phyloP scores from a whole-genome alignment of 139 green algal species.

The Marvania coccoides region DNA sequence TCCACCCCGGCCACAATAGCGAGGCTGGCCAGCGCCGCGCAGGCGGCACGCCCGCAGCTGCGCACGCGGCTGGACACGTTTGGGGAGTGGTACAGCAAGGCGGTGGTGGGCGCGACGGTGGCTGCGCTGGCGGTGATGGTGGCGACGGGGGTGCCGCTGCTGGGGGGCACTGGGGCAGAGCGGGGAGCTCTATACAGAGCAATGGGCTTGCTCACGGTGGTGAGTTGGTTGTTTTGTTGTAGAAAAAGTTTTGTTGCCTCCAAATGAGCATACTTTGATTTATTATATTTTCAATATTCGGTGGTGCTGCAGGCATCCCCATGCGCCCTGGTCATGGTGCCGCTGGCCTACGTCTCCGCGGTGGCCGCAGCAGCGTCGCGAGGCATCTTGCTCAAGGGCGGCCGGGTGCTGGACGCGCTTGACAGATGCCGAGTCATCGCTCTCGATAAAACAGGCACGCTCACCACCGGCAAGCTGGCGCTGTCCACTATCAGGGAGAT shows the following conservation, averaged over 20 bases:
- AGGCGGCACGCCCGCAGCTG: constrained; percentile 54
- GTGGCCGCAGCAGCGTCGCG: constrained; percentile 61
- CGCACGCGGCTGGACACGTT: constrained; percentile 55
- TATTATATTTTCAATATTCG: too few species aligned
- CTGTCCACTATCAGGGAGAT: background rate
- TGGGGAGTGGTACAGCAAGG: constrained; percentile 56
- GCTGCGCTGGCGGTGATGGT: constrained; percentile 31
- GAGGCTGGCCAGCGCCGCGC: constrained; percentile 54
- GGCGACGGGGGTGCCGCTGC: constrained; percentile 28
- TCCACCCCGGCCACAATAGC: constrained; percentile 78
- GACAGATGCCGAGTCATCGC: constrained; percentile 42
- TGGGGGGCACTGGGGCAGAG: constrained; percentile 4
- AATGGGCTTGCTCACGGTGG: constrained; percentile 72
- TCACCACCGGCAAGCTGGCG: constrained; percentile 58
- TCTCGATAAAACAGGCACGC: constrained; percentile 87
- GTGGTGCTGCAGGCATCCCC: constrained; percentile 48
- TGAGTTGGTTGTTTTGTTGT: too few species aligned
- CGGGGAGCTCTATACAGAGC: constrained; percentile 71
- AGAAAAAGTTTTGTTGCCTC: background rate
- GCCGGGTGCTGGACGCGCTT: constrained; percentile 67
- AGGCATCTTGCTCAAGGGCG: constrained; percentile 67
- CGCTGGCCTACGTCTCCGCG: constrained; percentile 80
- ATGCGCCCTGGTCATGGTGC: constrained; percentile 80
- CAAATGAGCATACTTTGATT: constrained; percentile 2
- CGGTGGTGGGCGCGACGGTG: constrained; percentile 46